Evolutionary conservation across 1,284 basidiomycete genomes (phyloP).

Genomic region (Violaceomyces palustris): DNA sequence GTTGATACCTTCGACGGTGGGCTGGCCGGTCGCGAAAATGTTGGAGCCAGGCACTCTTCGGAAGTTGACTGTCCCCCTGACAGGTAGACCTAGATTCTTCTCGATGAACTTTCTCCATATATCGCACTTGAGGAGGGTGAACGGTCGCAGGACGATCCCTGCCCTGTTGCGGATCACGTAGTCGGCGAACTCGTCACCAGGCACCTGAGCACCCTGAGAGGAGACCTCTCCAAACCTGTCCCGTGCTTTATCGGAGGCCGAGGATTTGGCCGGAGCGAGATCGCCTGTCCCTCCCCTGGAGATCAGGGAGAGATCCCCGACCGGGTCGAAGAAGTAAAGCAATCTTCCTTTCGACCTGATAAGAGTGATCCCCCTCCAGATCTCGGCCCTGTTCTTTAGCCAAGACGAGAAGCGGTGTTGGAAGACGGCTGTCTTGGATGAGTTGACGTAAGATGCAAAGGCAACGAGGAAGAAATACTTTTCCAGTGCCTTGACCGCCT

Average conservation of each 20-base stretch:
- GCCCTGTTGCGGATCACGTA: slow-evolving; percentile 49
- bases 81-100: slow-evolving; percentile 24
- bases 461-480: slow-evolving; percentile 85
- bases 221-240: slow-evolving; percentile 26
- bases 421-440: slow-evolving; percentile 62
- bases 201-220: slow-evolving; percentile 30
- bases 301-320: slow-evolving; percentile 42
- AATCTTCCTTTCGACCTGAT: slow-evolving; percentile 35
- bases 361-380: slow-evolving; percentile 63
- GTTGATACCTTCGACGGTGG: slow-evolving; percentile 81
- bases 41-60: slow-evolving; percentile 75
- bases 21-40: slow-evolving; percentile 68
- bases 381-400: slow-evolving; percentile 80
- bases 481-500: slow-evolving; percentile 55
- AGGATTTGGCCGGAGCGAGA: too few species aligned
- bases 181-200: slow-evolving; percentile 52
- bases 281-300: slow-evolving; percentile 32
- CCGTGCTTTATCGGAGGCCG: slow-evolving; percentile 24
- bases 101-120: slow-evolving; percentile 49
- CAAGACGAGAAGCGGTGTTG: slow-evolving; percentile 75
- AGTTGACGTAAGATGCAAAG: slow-evolving; percentile 85
- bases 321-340: slow-evolving; percentile 51
- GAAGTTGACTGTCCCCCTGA: slow-evolving; percentile 93
- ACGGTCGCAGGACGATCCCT: slow-evolving; percentile 47
- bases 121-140: slow-evolving; percentile 49